Conservation (phyloP, 169 alveolate species). For the Plasmodium sp. region DNA sequence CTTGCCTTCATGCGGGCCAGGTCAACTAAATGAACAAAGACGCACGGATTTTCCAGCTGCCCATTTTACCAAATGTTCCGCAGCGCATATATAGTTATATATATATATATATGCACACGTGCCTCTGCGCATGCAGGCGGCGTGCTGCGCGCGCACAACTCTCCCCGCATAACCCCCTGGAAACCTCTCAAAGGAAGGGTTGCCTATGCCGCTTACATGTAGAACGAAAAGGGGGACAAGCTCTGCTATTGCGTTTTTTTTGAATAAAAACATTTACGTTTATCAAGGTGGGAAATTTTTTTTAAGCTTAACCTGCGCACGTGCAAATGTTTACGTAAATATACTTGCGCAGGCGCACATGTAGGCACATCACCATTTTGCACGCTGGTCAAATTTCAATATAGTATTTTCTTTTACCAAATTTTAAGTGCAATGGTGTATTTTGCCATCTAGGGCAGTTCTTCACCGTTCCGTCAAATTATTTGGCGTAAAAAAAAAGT, state of each 20-base stretch:
- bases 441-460: neutral
- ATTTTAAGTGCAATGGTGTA: neutral
- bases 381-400: neutral
- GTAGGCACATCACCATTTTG: neutral
- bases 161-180: neutral
- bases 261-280: constrained; percentile 2
- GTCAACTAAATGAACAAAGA: neutral
- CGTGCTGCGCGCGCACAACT: neutral
- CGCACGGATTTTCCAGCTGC: neutral
- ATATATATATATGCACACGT: neutral
- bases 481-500: neutral
- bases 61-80: neutral
- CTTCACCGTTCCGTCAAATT: neutral
- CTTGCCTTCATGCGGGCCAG: neutral
- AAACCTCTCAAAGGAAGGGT: neutral
- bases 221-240: neutral
- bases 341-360: neutral
- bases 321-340: neutral
- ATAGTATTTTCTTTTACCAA: neutral
- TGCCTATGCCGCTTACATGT: neutral
- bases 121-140: neutral
- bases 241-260: neutral
- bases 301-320: neutral
- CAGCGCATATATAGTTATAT: neutral
- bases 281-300: neutral